Percentiles rank a stretch among this genome's conserved stretches.
These are phyloP conservation scores for Rhizophagus clarus DNA, from an alignment of 192 early-diverging fungal genomes.

Conservation along the genomic window DNA sequence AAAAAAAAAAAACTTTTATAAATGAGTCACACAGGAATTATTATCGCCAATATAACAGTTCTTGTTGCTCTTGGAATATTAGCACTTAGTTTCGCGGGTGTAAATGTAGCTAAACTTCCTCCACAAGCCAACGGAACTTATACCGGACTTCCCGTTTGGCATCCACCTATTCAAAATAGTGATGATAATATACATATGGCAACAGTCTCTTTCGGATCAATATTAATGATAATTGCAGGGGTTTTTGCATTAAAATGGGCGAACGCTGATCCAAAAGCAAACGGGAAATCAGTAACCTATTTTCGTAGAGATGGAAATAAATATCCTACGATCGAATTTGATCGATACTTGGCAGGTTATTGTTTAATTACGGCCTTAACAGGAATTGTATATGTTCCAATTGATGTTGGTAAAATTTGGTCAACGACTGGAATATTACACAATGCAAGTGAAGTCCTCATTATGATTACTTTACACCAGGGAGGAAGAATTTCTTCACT, in stretches of 20 bases:
- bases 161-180: background rate
- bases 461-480: conserved; percentile 40
- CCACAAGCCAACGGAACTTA: background rate
- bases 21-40: background rate
- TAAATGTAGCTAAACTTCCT: background rate
- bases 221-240: background rate
- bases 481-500: conserved; percentile 35
- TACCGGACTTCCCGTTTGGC: background rate
- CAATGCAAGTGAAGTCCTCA: conserved; percentile 40
- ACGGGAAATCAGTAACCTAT: background rate
- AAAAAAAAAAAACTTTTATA: too few species aligned
- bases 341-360: background rate
- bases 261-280: background rate
- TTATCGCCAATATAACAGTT: background rate
- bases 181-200: background rate
- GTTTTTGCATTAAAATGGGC: background rate
- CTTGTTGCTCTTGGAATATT: background rate
- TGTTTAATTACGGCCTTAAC: background rate
- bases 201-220: background rate
- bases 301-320: background rate
- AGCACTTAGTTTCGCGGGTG: background rate
- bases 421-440: conserved; percentile 34
- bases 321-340: background rate
- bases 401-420: conserved; percentile 47
- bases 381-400: conserved; percentile 27